Conservation (phyloP, 2,329 filamentous ascomycete species). For the Epichloe sp. region DNA sequence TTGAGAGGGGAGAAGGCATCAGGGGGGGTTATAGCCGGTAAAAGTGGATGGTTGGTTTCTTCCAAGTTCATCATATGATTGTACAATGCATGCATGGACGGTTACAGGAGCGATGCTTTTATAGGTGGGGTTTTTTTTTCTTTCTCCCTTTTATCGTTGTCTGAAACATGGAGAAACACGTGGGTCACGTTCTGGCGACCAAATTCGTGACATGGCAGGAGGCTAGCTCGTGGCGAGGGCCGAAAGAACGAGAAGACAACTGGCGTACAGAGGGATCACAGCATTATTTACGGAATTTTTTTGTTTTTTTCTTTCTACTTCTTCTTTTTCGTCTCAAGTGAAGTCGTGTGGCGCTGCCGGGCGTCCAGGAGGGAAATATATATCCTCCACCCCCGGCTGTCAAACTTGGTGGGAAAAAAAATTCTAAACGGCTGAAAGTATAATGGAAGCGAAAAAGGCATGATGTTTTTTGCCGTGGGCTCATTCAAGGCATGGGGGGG, state of each 20-base stretch:
- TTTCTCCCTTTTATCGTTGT: not conserved
- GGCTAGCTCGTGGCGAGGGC: too few relatives aligned
- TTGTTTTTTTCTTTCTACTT: not conserved
- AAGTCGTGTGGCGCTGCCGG: not conserved
- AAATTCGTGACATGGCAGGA: not conserved
- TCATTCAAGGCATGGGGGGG: not conserved
- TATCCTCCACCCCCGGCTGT: too few relatives aligned
- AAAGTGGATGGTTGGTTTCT: too few relatives aligned
- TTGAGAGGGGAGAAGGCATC: too few relatives aligned
- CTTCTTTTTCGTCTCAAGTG: not conserved
- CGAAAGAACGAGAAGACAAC: too few relatives aligned
- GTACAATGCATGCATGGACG: not conserved
- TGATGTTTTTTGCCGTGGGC: slow-evolving; percentile 1
- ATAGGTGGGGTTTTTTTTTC: not conserved
- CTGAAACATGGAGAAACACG: not conserved
- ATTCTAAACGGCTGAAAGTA: too few relatives aligned
- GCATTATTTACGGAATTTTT: not conserved
- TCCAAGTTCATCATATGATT: not conserved
- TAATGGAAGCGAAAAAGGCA: not conserved
- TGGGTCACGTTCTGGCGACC: not conserved
- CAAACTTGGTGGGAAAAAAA: too few relatives aligned
- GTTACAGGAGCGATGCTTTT: not conserved
- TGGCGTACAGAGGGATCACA: too few relatives aligned
- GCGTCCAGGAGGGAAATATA: too few relatives aligned
- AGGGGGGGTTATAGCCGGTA: too few relatives aligned